Evolutionary conservation across 192 early-diverging fungal species (phyloP), one percentile per base, ranked within the genome.

Genomic region (Umbelopsis ramanniana): DNA sequence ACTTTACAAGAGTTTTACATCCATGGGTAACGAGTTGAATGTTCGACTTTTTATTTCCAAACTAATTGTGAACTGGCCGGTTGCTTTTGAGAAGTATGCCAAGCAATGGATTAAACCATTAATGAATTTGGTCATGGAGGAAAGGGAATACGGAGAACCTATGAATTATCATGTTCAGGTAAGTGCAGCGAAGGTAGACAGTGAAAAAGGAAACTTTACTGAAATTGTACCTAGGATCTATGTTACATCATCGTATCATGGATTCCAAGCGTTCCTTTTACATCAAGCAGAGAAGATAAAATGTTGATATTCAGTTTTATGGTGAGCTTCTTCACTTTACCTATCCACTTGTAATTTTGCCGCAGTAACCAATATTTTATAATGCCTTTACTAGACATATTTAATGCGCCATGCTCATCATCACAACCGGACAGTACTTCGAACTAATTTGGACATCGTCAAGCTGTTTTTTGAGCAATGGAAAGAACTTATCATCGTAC

Each of bases 101-200:
- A 69, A 72, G 1, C 76, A 70, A 9, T 94, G 89, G 90, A 86
- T 91, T 71, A 76, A 81, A 3, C 83, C 85, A 3, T 21, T 94
- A 29, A 89, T 88, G 67, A 54, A 78, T 26, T 68, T 93, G 7
- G 84, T 83, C 3, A 72, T 76, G 23, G 81, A 84, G 68, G 86
- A 85, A 12, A 73, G 80, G 10, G 43, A 52, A 19, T 92, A 83
- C 78, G 87, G 86, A 24, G 76, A 82, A 23, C 79, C 88, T 9
- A 86, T 93, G 72, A 91, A 89, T 52, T 90, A 90, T 69, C 91
- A 88, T 82, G 82, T 92, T 68, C 88, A 89, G 69, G 90, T 91
- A 79, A 69, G 76, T 54, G 24, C 66, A 21, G 43, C 15, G 17
- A 10, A 19, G 7, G 46, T 45, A 15, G 14, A 38, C 11, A 52